Conservation (phyloP, 257 asterid species). For the Euphrasia confusa region DNA sequence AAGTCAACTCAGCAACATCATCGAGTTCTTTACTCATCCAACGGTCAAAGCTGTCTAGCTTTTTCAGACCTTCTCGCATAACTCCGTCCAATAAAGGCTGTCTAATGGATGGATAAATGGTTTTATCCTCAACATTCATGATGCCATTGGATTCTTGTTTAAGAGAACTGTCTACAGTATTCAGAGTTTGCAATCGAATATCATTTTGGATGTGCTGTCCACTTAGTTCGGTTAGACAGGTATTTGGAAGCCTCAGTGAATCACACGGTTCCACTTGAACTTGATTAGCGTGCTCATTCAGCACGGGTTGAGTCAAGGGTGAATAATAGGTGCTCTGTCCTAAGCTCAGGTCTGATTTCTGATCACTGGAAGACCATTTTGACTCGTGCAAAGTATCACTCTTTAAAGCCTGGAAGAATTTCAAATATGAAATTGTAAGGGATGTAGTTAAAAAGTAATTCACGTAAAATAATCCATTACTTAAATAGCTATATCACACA, state of each 20-base stretch:
- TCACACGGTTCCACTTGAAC: conserved; percentile 35
- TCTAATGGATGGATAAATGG: conserved; percentile 44
- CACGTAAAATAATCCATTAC: background rate
- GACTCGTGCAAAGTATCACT: conserved; percentile 34
- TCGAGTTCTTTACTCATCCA: conserved; percentile 96
- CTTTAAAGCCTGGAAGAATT: conserved; percentile 45
- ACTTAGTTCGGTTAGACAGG: conserved; percentile 37
- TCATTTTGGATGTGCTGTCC: conserved; percentile 38
- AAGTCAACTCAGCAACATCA: conserved; percentile 67
- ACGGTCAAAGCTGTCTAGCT: conserved; percentile 95
- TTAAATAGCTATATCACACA: background rate
- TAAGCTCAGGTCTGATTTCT: conserved; percentile 35
- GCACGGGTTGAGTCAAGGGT: conserved; percentile 23
- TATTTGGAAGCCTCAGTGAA: conserved; percentile 30
- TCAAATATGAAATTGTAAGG: conserved; percentile 20
- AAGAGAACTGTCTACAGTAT: conserved; percentile 35
- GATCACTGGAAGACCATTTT: conserved; percentile 51
- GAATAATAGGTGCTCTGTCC: conserved; percentile 28
- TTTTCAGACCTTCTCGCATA: conserved; percentile 59
- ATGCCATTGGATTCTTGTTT: conserved; percentile 38
- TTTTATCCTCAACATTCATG: conserved; percentile 39
- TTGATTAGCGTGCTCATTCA: conserved; percentile 35
- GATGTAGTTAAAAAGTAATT: conserved; percentile 2
- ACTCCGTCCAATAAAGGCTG: conserved; percentile 69
- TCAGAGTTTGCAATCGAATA: conserved; percentile 32